Evolutionary conservation across 2,329 filamentous ascomycete genomes (phyloP).

Genomic region (Phialophora tarda): DNA sequence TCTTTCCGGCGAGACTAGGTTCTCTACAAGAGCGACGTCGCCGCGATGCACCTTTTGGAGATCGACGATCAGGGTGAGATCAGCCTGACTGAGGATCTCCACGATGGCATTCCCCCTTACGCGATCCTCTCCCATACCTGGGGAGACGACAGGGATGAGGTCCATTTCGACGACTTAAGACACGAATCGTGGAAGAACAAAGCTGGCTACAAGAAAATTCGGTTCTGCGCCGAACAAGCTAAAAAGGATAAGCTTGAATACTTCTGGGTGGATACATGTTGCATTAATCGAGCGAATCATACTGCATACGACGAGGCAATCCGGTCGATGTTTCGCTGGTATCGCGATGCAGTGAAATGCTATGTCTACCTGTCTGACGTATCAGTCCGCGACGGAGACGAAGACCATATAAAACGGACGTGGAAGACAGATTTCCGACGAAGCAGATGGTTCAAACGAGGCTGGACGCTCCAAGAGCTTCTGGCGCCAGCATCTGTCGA

Average conservation of each 20-base stretch:
- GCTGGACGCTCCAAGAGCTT: slow-evolving; percentile 28
- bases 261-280: slow-evolving; percentile 39
- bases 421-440: neutral
- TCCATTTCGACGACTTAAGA: slow-evolving; percentile 24
- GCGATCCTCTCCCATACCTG: slow-evolving; percentile 36
- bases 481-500: slow-evolving; percentile 40
- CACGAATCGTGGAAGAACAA: neutral
- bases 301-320: slow-evolving; percentile 37
- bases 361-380: slow-evolving; percentile 32
- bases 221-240: slow-evolving; percentile 3
- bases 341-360: slow-evolving; percentile 34
- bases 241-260: slow-evolving; percentile 27
- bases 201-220: slow-evolving; percentile 3
- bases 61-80: neutral
- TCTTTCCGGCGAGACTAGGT: neutral
- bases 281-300: slow-evolving; percentile 37
- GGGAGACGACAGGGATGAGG: slow-evolving; percentile 25
- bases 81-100: slow-evolving; percentile 6
- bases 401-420: neutral
- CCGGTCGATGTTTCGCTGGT: slow-evolving; percentile 23
- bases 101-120: slow-evolving; percentile 17
- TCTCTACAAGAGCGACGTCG: neutral
- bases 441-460: slow-evolving; percentile 3
- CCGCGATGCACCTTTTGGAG: neutral
- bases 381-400: neutral